A percentile compares a stretch with the other conserved stretches of the same genome.
phyloP scores from a whole-genome alignment of 768 basidiomycete species.

The Sutorius australiensis region DNA sequence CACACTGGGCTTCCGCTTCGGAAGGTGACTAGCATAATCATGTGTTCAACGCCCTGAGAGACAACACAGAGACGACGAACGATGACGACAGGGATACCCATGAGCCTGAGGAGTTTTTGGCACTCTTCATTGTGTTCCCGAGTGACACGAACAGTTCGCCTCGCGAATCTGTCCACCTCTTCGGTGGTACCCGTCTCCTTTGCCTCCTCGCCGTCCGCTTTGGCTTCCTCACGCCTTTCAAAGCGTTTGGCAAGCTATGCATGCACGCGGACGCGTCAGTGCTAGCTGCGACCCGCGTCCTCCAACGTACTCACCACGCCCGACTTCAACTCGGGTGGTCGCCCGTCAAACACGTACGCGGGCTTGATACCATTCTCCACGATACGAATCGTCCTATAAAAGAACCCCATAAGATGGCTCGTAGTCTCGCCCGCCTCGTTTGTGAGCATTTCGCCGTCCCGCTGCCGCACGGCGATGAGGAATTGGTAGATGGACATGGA shows the following conservation, averaged over 20 bases:
- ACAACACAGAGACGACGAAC: slow-evolving; percentile 43
- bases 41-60: neutral
- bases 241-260: slow-evolving; percentile 92
- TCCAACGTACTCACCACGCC: slow-evolving; percentile 71
- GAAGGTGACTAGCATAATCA: slow-evolving; percentile 75
- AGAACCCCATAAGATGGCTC: slow-evolving; percentile 98
- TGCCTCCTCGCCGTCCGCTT: slow-evolving; percentile 92
- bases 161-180: slow-evolving; percentile 85
- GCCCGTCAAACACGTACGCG: slow-evolving; percentile 97
- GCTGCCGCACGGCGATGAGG: slow-evolving; percentile 94
- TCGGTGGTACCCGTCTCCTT: slow-evolving; percentile 94
- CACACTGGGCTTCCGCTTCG: slow-evolving; percentile 98
- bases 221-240: slow-evolving; percentile 85
- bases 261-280: neutral
- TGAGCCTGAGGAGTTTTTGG: slow-evolving; percentile 75
- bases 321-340: slow-evolving; percentile 95
- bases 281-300: too few species aligned
- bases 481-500: slow-evolving; percentile 98
- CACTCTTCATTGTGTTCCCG: slow-evolving; percentile 97
- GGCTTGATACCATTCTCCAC: slow-evolving; percentile 99
- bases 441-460: slow-evolving; percentile 93
- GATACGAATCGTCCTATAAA: slow-evolving; percentile 95
- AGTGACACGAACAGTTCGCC: slow-evolving; percentile 93
- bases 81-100: slow-evolving; percentile 96
- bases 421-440: slow-evolving; percentile 99